Evolutionary conservation across 495 filamentous ascomycete genomes (phyloP).

Genomic region (Penicillium cataractarum): DNA sequence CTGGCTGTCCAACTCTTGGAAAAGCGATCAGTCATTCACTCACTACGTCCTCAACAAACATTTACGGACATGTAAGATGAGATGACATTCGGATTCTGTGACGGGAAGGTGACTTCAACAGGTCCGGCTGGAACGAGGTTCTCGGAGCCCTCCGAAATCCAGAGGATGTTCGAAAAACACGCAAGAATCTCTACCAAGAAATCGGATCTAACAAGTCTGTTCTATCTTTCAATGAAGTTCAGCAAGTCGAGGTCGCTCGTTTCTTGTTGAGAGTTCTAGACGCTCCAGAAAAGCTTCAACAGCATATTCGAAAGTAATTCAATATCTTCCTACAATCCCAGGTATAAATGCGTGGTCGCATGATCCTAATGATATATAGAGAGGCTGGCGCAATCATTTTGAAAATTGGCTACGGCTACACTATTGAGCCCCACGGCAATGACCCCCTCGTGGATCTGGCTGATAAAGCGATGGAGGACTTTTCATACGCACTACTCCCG

Average conservation of each 20-base stretch:
- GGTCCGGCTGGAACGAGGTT: conserved; percentile 30
- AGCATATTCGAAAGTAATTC: conserved; percentile 41
- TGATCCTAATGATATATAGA: conserved; percentile 17
- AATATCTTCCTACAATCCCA: background rate
- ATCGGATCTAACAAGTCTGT: conserved; percentile 35
- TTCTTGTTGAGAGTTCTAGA: conserved; percentile 46
- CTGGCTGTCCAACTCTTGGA: conserved; percentile 50
- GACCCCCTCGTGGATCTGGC: conserved; percentile 51
- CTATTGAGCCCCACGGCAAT: conserved; percentile 35
- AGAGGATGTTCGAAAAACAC: conserved; percentile 31
- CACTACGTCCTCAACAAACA: conserved; percentile 40
- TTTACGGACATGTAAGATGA: conserved; percentile 47
- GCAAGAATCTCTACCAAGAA: conserved; percentile 39
- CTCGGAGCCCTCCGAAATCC: conserved; percentile 34
- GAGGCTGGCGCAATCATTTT: conserved; percentile 48
- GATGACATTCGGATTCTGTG: background rate
- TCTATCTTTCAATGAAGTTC: conserved; percentile 35
- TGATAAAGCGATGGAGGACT: conserved; percentile 41
- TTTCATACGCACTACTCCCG: conserved; percentile 39
- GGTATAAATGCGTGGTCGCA: background rate
- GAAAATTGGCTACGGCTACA: conserved; percentile 55
- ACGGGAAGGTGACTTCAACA: background rate
- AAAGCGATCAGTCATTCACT: conserved; percentile 48
- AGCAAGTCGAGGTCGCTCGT: conserved; percentile 39
- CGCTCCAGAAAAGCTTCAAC: conserved; percentile 35